Evolutionary conservation across 495 filamentous ascomycete species (phyloP), one percentile per base, ranked within the genome.

Genomic region (Talaromyces ruber): DNA sequence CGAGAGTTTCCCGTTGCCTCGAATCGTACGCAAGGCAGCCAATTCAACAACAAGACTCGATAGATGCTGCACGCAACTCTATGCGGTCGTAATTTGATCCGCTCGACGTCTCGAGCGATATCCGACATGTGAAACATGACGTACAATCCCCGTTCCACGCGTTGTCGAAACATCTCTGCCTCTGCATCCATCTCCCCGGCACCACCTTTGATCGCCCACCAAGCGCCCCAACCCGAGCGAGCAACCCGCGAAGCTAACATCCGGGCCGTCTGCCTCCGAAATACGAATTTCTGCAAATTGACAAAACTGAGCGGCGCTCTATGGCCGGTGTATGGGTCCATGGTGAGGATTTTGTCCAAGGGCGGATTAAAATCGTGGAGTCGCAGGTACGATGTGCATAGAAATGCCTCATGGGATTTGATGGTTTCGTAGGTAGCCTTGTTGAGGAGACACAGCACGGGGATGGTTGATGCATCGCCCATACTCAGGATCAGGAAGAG

Each of bases 61-160:
- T 55, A 55, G 18, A 29, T 45, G 52, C 30, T 39, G 26, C 29
- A 7, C 4, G 60, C 60, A 11, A 56, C 37, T 30, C 25, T 34
- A 29, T 53, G 47, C 4, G 45, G 60, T 16, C 52, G 53, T n/a
- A 65, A 26, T 18, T 58, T 60, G 37, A 63, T 62, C 30, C 64
- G 59, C 32, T 69, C 62, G 3, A 58, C 59, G 11, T 65, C 64
- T 3, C 62, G 64, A n/a, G 66, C 66, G 47, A 71, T 71, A 50
- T 72, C 70, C 11, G 68, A 59, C 67, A 72, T 71, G 53, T 72
- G 70, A 30, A 72, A 72, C 34, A 71, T 64, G 24, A 71, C 70
- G 39, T 67, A 67, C 12, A 72, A 47, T 3, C 70, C 70, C 11
- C 67, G 64, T 56, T 71, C 67, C 30, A 72, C 37, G 2, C 68